Conservation (phyloP, 768 basidiomycete species). For the Phlebiopsis gigantea region DNA sequence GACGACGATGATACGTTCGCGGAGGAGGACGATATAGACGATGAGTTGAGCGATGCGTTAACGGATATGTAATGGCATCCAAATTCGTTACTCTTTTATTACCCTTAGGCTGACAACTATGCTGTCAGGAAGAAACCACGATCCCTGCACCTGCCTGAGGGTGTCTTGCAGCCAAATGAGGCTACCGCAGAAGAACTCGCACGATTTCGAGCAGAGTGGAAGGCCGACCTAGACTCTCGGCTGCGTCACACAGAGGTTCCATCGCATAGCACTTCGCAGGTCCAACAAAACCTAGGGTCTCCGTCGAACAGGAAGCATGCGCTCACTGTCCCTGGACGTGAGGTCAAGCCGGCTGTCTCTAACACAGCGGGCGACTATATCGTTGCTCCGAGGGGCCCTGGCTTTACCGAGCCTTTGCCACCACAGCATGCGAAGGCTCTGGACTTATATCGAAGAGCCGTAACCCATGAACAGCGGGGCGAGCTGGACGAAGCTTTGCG, state of each 20-base stretch:
- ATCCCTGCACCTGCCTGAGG: background rate
- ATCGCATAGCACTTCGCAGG: no score
- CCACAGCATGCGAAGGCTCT: conserved; percentile 44
- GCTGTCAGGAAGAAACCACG: background rate
- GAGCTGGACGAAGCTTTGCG: conserved; percentile 69
- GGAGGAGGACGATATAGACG: background rate
- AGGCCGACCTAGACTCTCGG: conserved; percentile 35
- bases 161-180: conserved; percentile 28
- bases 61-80: background rate
- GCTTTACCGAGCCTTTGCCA: conserved; percentile 22
- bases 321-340: no score
- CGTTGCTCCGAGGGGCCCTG: background rate
- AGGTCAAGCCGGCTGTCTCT: no score
- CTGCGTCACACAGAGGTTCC: conserved; percentile 32
- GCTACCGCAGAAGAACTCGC: conserved; percentile 49
- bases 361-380: no score
- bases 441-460: conserved; percentile 62
- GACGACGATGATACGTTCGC: background rate
- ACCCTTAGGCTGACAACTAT: background rate
- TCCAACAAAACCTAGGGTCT: no score
- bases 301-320: no score
- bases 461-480: conserved; percentile 68
- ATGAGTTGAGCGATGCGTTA: background rate
- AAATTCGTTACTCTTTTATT: background rate
- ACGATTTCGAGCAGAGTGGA: conserved; percentile 71